phyloP scores from a whole-genome alignment of 1,139 yeast genomes.

The Eremothecium coryli region DNA sequence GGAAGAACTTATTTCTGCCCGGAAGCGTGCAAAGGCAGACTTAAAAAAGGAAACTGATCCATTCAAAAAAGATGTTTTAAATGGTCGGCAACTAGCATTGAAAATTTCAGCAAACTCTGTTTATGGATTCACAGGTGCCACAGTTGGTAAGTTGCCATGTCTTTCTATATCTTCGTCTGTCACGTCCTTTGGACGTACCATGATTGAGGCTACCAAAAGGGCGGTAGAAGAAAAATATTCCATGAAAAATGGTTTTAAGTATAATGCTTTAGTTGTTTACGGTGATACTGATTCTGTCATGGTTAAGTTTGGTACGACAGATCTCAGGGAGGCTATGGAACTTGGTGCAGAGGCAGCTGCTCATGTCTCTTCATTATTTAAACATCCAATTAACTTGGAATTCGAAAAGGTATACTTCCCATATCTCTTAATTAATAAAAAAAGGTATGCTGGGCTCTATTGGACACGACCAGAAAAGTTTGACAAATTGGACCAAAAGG shows the following conservation, averaged over 20 bases:
- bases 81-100: constrained; percentile 94
- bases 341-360: constrained; percentile 93
- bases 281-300: constrained; percentile 99
- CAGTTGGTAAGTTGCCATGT: constrained; percentile 94
- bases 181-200: constrained; percentile 91
- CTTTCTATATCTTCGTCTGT: constrained; percentile 91
- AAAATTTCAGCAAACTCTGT: constrained; percentile 97
- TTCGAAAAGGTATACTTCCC: constrained; percentile 97
- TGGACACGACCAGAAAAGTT: constrained; percentile 89
- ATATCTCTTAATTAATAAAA: constrained; percentile 84
- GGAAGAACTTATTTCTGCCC: constrained; percentile 78
- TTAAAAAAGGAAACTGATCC: constrained; percentile 91
- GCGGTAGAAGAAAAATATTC: constrained; percentile 77
- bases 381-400: constrained; percentile 84
- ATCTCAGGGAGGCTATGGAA: constrained; percentile 76
- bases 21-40: constrained; percentile 87
- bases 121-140: constrained; percentile 98
- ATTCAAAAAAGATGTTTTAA: constrained; percentile 82
- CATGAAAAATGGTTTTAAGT: constrained; percentile 68
- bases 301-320: constrained; percentile 92
- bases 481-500: constrained; percentile 97
- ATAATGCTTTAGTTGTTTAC: constrained; percentile 84
- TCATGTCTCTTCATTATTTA: constrained; percentile 67
- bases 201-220: constrained; percentile 87
- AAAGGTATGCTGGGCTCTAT: constrained; percentile 92